A percentile compares a stretch with the other conserved stretches of the same genome.
These are phyloP conservation scores for Serpula lacrymans DNA, from an alignment of 768 basidiomycete species.

Conservation along the genomic window DNA sequence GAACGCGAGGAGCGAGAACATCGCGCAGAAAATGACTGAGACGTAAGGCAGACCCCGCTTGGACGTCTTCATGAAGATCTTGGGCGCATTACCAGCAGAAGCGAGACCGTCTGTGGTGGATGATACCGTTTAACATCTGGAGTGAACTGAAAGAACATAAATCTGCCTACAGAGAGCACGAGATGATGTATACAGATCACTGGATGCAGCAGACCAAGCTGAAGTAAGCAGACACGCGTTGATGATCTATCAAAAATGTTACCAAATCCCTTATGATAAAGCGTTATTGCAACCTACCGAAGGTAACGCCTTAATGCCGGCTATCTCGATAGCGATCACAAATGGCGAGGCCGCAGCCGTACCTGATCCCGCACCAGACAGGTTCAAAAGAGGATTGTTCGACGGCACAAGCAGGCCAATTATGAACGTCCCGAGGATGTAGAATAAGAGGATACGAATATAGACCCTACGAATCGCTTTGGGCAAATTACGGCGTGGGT, in stretches of 20 bases:
- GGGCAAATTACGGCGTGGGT: constrained; percentile 70
- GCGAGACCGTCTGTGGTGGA: constrained; percentile 69
- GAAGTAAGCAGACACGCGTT: constrained; percentile 83
- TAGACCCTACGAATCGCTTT: constrained; percentile 58
- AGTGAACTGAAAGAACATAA: background rate
- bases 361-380: constrained; percentile 35
- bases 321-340: constrained; percentile 81
- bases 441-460: constrained; percentile 81
- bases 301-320: constrained; percentile 86
- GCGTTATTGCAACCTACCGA: constrained; percentile 47
- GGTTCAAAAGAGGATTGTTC: constrained; percentile 50
- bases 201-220: constrained; percentile 89
- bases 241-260: constrained; percentile 48
- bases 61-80: constrained; percentile 67
- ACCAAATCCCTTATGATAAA: constrained; percentile 6
- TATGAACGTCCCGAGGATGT: constrained; percentile 61
- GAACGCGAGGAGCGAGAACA: constrained; percentile 71
- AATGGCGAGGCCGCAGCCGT: constrained; percentile 81
- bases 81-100: constrained; percentile 75
- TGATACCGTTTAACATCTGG: constrained; percentile 2
- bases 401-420: constrained; percentile 85
- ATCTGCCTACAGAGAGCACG: constrained; percentile 70
- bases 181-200: constrained; percentile 87
- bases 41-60: constrained; percentile 74
- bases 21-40: constrained; percentile 64